Evolutionary conservation across 768 basidiomycete genomes (phyloP).

Genomic region (Leucosporidium scottii): DNA sequence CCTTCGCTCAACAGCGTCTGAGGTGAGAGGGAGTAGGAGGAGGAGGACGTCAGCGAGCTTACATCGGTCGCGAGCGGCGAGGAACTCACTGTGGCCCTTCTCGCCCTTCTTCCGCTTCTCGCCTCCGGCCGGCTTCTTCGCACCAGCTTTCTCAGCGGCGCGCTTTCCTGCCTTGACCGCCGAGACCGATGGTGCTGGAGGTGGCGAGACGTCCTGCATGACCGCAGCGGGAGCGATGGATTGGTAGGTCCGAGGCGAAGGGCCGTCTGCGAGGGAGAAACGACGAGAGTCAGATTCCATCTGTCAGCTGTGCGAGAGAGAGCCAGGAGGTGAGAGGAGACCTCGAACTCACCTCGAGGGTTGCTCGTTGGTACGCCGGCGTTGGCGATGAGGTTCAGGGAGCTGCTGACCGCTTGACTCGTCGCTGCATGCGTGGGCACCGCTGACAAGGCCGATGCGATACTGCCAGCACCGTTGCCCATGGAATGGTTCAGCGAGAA

Average conservation of each 20-base stretch:
- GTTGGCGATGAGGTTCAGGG: constrained; percentile 26
- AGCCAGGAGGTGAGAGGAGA: too few relatives aligned
- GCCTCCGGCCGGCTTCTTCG: not conserved
- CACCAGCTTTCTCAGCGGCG: constrained; percentile 7
- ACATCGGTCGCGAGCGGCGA: not conserved
- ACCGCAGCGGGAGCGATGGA: constrained; percentile 9
- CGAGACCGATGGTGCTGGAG: not conserved
- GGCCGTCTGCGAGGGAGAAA: not conserved
- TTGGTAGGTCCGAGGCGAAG: too few relatives aligned
- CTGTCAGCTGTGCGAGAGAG: too few relatives aligned
- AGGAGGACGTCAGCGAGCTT: not conserved
- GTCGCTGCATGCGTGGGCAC: not conserved
- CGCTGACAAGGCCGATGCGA: not conserved
- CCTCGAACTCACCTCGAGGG: constrained; percentile 13
- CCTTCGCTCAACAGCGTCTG: constrained; percentile 34
- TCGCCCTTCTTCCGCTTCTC: constrained; percentile 20
- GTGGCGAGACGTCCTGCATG: not conserved
- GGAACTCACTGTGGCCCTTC: constrained; percentile 23
- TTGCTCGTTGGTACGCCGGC: constrained; percentile 7
- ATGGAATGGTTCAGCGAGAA: not conserved
- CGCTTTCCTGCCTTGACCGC: not conserved
- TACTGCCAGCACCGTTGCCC: too few relatives aligned
- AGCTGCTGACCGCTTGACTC: too few relatives aligned
- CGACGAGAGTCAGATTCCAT: not conserved
- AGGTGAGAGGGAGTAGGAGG: not conserved